These are phyloP conservation scores for Termitomyces titanicus DNA, from an alignment of 768 basidiomycete genomes.

Conservation along the genomic window DNA sequence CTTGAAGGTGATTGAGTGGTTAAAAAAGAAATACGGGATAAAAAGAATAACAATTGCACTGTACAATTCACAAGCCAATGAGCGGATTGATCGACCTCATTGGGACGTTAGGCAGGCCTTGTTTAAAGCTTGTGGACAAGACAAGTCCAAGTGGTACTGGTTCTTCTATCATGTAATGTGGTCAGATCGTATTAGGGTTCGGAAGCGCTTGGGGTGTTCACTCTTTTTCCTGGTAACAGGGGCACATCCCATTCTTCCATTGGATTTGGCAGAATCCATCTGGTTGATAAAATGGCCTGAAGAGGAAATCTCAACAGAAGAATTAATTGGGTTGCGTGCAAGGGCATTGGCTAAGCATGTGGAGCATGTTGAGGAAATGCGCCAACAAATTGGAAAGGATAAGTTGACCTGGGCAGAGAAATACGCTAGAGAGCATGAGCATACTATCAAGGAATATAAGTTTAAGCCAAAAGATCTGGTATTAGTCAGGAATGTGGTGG, in stretches of 20 bases:
- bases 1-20: neutral
- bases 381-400: neutral
- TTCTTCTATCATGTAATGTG: slow-evolving; percentile 24
- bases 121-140: slow-evolving; percentile 24
- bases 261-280: slow-evolving; percentile 24
- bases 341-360: neutral
- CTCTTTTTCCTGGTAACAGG: slow-evolving; percentile 32
- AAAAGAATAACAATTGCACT: slow-evolving; percentile 34
- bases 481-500: slow-evolving; percentile 28
- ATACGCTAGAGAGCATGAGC: slow-evolving; percentile 17
- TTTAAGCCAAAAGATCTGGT: slow-evolving; percentile 31
- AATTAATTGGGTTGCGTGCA: neutral
- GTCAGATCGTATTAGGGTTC: slow-evolving; percentile 28
- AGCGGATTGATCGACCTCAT: slow-evolving; percentile 27
- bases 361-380: neutral
- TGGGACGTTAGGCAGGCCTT: slow-evolving; percentile 22
- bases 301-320: neutral
- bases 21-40: slow-evolving; percentile 26
- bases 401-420: neutral
- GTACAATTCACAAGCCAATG: slow-evolving; percentile 27
- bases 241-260: slow-evolving; percentile 29
- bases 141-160: slow-evolving; percentile 27
- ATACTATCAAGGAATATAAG: slow-evolving; percentile 20
- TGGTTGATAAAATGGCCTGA: neutral
- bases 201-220: slow-evolving; percentile 27